Conservation (phyloP, 2,329 filamentous ascomycete genomes). For the Rugonectria rugulosa region DNA sequence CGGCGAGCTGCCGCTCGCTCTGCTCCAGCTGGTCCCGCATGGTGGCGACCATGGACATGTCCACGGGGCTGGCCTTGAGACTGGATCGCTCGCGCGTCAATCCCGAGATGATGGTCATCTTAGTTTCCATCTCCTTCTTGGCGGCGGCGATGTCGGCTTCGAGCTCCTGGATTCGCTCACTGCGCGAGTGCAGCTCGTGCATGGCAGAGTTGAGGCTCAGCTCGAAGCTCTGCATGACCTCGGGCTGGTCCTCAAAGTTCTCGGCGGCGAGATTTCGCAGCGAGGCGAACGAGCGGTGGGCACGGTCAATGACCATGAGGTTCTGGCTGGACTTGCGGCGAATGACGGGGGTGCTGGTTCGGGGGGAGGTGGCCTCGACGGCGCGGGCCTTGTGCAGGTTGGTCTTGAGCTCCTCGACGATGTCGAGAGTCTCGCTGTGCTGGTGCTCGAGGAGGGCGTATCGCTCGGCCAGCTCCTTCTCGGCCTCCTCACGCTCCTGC, state of each 20-base stretch:
- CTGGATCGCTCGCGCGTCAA: slow-evolving; percentile 92
- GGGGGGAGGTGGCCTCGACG: slow-evolving; percentile 65
- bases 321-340: slow-evolving; percentile 93
- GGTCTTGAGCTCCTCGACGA: slow-evolving; percentile 90
- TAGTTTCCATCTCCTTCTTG: slow-evolving; percentile 96
- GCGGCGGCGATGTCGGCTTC: slow-evolving; percentile 83
- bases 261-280: slow-evolving; percentile 88
- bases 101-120: slow-evolving; percentile 94
- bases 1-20: slow-evolving; percentile 80
- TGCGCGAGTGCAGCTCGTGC: slow-evolving; percentile 86
- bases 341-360: slow-evolving; percentile 77
- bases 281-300: slow-evolving; percentile 88
- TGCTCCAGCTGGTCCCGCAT: slow-evolving; percentile 89
- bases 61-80: slow-evolving; percentile 82
- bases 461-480: slow-evolving; percentile 75
- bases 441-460: slow-evolving; percentile 85
- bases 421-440: slow-evolving; percentile 81
- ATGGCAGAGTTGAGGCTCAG: slow-evolving; percentile 89
- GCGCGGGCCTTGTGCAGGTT: slow-evolving; percentile 82
- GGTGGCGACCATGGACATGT: slow-evolving; percentile 88
- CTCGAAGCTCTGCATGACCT: slow-evolving; percentile 91
- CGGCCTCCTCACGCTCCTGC: slow-evolving; percentile 77
- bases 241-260: slow-evolving; percentile 82
- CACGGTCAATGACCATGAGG: slow-evolving; percentile 85
- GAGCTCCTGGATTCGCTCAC: slow-evolving; percentile 88